Evolutionary conservation across 139 green algal species (phyloP).

Genomic region (Micractinium sp.): DNA sequence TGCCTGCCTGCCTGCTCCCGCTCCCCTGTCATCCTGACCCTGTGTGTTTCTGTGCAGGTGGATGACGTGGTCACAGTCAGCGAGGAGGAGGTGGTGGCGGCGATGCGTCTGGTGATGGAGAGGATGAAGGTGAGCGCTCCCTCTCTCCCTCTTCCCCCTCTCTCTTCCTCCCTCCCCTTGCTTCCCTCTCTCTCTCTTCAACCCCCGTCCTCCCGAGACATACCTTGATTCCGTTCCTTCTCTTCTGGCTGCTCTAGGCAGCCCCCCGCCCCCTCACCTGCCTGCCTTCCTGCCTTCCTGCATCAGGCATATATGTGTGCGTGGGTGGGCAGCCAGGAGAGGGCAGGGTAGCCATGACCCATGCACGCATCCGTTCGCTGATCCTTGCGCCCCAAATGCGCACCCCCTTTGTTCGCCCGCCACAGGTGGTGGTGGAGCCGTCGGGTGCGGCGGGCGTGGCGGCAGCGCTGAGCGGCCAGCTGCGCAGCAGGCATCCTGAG

Average conservation of each 20-base stretch:
- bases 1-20: not conserved
- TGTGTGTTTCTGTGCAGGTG: conserved; percentile 42
- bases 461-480: conserved; percentile 59
- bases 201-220: too few species aligned
- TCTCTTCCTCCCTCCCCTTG: too few species aligned
- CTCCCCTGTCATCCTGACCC: too few species aligned
- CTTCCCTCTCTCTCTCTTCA: too few species aligned
- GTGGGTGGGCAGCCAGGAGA: not conserved
- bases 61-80: conserved; percentile 72
- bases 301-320: not conserved
- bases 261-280: not conserved
- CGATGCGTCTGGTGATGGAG: conserved; percentile 83
- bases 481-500: not conserved
- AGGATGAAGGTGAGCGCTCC: conserved; percentile 59
- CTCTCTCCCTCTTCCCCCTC: too few species aligned
- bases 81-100: conserved; percentile 80
- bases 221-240: too few species aligned
- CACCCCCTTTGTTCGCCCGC: not conserved
- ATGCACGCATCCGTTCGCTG: not conserved
- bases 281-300: not conserved
- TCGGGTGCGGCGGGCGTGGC: conserved; percentile 80
- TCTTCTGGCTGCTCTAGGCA: not conserved
- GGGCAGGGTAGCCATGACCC: not conserved
- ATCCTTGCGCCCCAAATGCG: not conserved
- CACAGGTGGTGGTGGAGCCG: conserved; percentile 89